Evolutionary conservation across 495 filamentous ascomycete species (phyloP).

Genomic region (Penicillium parvum): DNA sequence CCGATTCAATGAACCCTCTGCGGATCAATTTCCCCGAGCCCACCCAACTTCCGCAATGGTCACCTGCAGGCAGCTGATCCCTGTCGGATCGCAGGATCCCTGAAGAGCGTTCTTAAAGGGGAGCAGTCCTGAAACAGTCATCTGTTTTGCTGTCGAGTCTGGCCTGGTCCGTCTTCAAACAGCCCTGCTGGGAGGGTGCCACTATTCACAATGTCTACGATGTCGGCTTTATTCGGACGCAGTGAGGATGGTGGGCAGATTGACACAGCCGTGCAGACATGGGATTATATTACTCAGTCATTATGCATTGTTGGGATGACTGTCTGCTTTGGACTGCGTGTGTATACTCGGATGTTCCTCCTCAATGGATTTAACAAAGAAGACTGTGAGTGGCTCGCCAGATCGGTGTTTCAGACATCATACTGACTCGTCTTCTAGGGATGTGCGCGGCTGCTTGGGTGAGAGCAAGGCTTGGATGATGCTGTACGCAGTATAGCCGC

Average conservation of each 20-base stretch:
- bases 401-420: neutral
- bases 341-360: conserved; percentile 22
- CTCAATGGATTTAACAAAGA: conserved; percentile 23
- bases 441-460: conserved; percentile 5
- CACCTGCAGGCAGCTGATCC: neutral
- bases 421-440: conserved; percentile 1
- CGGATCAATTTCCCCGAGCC: neutral
- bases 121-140: neutral
- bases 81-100: neutral
- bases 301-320: conserved; percentile 26
- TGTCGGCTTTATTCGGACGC: neutral
- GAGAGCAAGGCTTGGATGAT: too few species aligned
- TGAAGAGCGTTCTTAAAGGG: neutral
- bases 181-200: neutral
- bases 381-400: conserved; percentile 27
- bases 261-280: conserved; percentile 19
- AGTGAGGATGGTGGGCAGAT: conserved; percentile 3
- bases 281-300: conserved; percentile 25
- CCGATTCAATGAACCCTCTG: neutral
- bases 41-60: neutral
- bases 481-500: too few species aligned
- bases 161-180: neutral
- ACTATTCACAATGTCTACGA: neutral
- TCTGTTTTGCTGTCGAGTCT: neutral
- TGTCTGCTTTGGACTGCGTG: conserved; percentile 20